phyloP scores from a whole-genome alignment of 805 yeast genomes.

The Torulaspora gathmanii region DNA sequence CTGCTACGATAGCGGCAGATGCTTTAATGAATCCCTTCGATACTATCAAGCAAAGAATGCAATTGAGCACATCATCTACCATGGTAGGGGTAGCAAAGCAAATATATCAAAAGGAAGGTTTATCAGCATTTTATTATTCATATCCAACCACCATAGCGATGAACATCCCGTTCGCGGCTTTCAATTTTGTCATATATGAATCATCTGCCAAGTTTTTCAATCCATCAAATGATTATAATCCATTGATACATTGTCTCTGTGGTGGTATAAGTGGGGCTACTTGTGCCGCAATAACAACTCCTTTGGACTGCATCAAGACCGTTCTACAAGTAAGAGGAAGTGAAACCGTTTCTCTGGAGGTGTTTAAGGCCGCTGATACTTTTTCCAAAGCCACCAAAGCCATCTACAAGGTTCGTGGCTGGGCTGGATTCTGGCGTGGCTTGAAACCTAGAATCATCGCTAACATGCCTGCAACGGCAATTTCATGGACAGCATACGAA shows the following conservation, averaged over 20 bases:
- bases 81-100: slow-evolving; percentile 33
- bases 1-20: slow-evolving; percentile 89
- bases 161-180: slow-evolving; percentile 91
- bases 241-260: slow-evolving; percentile 82
- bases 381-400: slow-evolving; percentile 66
- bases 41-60: slow-evolving; percentile 94
- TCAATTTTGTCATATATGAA: slow-evolving; percentile 90
- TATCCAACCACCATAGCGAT: slow-evolving; percentile 91
- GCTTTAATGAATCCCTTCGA: slow-evolving; percentile 98
- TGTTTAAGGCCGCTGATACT: slow-evolving; percentile 52
- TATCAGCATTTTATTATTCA: slow-evolving; percentile 80
- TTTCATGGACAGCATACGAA: slow-evolving; percentile 96
- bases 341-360: slow-evolving; percentile 38
- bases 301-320: slow-evolving; percentile 90
- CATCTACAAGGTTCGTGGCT: slow-evolving; percentile 56
- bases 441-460: slow-evolving; percentile 85
- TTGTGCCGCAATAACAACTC: slow-evolving; percentile 93
- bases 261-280: slow-evolving; percentile 94
- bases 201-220: slow-evolving; percentile 71
- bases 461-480: slow-evolving; percentile 93
- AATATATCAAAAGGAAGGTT: slow-evolving; percentile 59
- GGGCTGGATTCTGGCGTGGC: slow-evolving; percentile 73
- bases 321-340: slow-evolving; percentile 76
- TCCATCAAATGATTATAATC: slow-evolving; percentile 76
- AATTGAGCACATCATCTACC: slow-evolving; percentile 38